These are phyloP conservation scores for Aspergillus novoparasiticus DNA, from an alignment of 2,329 filamentous ascomycete genomes.

Conservation along the genomic window DNA sequence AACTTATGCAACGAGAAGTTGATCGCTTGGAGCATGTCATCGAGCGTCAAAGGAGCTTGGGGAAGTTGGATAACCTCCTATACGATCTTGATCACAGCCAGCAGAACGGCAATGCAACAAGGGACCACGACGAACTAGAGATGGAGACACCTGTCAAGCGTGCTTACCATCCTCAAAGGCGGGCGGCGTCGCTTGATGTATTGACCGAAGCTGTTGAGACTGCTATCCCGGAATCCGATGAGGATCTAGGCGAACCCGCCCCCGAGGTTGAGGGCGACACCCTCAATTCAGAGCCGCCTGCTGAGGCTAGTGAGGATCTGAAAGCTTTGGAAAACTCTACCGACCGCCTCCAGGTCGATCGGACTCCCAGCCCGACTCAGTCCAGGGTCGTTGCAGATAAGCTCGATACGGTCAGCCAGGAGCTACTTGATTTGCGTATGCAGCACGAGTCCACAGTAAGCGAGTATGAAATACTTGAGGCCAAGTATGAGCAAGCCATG, in stretches of 20 bases:
- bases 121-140: slow-evolving; percentile 20
- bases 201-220: slow-evolving; percentile 49
- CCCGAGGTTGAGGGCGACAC: slow-evolving; percentile 23
- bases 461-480: slow-evolving; percentile 78
- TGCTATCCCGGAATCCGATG: slow-evolving; percentile 49
- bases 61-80: slow-evolving; percentile 89
- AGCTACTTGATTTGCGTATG: slow-evolving; percentile 84
- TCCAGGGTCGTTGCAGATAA: slow-evolving; percentile 88
- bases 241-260: slow-evolving; percentile 40
- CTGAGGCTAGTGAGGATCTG: slow-evolving; percentile 35
- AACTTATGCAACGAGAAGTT: slow-evolving; percentile 95
- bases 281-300: slow-evolving; percentile 1
- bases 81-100: slow-evolving; percentile 81
- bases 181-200: slow-evolving; percentile 43
- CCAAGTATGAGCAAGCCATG: slow-evolving; percentile 89
- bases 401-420: slow-evolving; percentile 85
- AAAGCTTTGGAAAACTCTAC: slow-evolving; percentile 40
- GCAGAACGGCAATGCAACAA: slow-evolving; percentile 51
- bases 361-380: slow-evolving; percentile 72
- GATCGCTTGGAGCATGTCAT: slow-evolving; percentile 92
- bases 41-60: slow-evolving; percentile 90
- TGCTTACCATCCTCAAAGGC: slow-evolving; percentile 30
- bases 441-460: slow-evolving; percentile 84
- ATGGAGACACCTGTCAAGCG: slow-evolving; percentile 18
- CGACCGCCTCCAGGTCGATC: slow-evolving; percentile 34